Base-by-base conservation (phyloP, 2,329 filamentous ascomycete genomes). In the Neocucurbitaria cava region DNA sequence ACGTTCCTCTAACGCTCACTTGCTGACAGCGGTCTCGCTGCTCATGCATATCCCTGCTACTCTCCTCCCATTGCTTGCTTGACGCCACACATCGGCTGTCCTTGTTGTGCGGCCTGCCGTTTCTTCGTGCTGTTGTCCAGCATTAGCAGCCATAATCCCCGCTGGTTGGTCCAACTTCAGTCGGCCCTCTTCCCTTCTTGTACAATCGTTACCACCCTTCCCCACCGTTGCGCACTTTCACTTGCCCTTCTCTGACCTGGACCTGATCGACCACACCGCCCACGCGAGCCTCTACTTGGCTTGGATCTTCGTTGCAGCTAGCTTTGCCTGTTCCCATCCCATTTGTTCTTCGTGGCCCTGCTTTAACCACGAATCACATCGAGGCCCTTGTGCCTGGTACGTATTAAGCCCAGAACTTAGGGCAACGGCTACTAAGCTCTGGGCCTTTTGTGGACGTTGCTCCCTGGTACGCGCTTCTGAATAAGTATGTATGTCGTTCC, bases 401-500 rank as follows among this genome's bases (percentile, higher is more conserved):
- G 66, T 68, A 68, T 73, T 68, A 59, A 64, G 62, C 63, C 68
- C 64, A 68, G 69, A 59, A 57, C 62, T 62, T 63, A 65, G 62
- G 66, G 61, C 66, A 72, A 71, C 72, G 61, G 65, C 56, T 62
- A 61, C 58, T 52, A 66, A 70, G 70, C 71, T 64, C 60, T 70
- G 71, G 70, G 57, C 66, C 68, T 61, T 66, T 62, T 63, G 66
- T 72, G 70, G 59, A 71, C 71, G 66, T 65, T 71, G 72, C 70
- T 71, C 68, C 62, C 64, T 61, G 58, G 56, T 66, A 68, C 61
- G 63, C 61, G 59, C 66, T 67, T 63, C 64, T 67, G 58, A 69
- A 72, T 74, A 73, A 71, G 69, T 76, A 74, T 68, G 73, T 75
- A 71, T 68, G 60, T 61, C 61, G 57, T 59, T 67, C 71, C 66